Percentiles rank a stretch among this genome's conserved stretches.
Evolutionary conservation across 1,284 basidiomycete species (phyloP).

Genomic region (Gymnopus androsaceus): DNA sequence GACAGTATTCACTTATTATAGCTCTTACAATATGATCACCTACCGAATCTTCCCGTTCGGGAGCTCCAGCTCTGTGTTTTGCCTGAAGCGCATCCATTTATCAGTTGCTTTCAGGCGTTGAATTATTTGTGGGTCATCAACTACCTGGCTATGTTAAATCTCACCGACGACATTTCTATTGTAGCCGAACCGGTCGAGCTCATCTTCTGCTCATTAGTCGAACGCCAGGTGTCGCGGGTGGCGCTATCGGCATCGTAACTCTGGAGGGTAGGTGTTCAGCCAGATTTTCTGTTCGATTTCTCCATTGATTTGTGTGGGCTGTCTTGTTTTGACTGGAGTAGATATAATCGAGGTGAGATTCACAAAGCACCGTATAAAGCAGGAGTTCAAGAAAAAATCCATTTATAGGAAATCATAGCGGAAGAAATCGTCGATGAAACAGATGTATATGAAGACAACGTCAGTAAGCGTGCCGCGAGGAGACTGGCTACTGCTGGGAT

Average conservation of each 20-base stretch:
- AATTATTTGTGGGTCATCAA: conserved; percentile 77
- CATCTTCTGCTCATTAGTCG: conserved; percentile 88
- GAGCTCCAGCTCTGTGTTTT: conserved; percentile 76
- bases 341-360: conserved; percentile 38
- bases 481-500: conserved; percentile 72
- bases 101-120: conserved; percentile 83
- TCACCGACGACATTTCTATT: neutral
- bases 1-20: conserved; percentile 30
- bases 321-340: neutral
- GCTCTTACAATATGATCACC: conserved; percentile 90
- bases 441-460: conserved; percentile 85
- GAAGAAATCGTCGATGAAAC: conserved; percentile 92
- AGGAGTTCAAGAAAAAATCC: too few species aligned
- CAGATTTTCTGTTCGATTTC: neutral
- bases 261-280: conserved; percentile 46
- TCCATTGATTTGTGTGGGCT: neutral
- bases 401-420: conserved; percentile 69
- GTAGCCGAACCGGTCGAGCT: conserved; percentile 91
- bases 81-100: conserved; percentile 86
- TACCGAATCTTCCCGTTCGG: conserved; percentile 75
- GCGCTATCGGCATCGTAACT: conserved; percentile 82
- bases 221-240: conserved; percentile 79
- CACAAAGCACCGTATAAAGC: too few species aligned
- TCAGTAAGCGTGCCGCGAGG: conserved; percentile 70
- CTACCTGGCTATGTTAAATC: neutral